Evolutionary conservation across 495 filamentous ascomycete species (phyloP).

Genomic region (Aspergillus bertholletiae): DNA sequence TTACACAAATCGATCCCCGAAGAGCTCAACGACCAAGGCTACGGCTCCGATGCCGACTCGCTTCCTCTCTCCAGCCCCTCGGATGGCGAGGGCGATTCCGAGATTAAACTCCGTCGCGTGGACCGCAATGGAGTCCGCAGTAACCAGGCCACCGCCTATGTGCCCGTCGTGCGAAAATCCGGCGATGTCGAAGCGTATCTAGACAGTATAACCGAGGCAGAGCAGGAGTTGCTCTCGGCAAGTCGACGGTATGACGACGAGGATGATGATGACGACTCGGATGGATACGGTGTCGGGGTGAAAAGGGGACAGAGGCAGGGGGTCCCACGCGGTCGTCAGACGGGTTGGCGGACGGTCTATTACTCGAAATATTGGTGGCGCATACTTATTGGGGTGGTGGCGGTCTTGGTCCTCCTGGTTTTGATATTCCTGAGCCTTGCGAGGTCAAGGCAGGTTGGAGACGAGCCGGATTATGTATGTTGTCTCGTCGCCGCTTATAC

Average conservation of each 20-base stretch:
- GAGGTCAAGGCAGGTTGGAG: not conserved
- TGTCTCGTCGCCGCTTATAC: constrained; percentile 2
- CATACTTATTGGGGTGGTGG: constrained; percentile 20
- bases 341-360: constrained; percentile 17
- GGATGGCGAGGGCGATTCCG: constrained; percentile 4
- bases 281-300: constrained; percentile 5
- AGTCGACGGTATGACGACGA: constrained; percentile 15
- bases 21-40: constrained; percentile 6
- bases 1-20: constrained; percentile 15
- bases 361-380: constrained; percentile 21
- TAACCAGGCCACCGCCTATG: constrained; percentile 10
- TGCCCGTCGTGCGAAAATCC: constrained; percentile 14
- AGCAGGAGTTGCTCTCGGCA: constrained; percentile 22
- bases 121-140: constrained; percentile 2
- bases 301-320: constrained; percentile 5
- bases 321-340: not conserved
- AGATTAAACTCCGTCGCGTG: constrained; percentile 11
- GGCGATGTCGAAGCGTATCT: constrained; percentile 23
- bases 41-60: constrained; percentile 4
- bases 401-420: constrained; percentile 15
- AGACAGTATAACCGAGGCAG: constrained; percentile 20
- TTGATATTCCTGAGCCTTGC: constrained; percentile 19
- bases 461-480: constrained; percentile 11
- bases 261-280: constrained; percentile 12
- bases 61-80: constrained; percentile 10